Conservation (phyloP, 257 asterid species). For the Lycium barbarum region DNA sequence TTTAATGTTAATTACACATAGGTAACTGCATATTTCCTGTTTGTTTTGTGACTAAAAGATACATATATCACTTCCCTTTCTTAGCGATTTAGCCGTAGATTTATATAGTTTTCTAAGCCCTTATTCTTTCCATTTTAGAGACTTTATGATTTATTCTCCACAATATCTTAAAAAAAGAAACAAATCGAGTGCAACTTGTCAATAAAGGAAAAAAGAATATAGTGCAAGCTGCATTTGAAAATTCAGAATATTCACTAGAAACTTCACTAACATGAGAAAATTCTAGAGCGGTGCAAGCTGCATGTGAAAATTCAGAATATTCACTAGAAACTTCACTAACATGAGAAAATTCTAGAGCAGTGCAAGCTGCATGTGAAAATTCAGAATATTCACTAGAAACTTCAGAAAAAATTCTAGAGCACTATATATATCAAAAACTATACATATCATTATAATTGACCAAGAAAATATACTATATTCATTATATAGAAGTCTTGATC, state of each 20-base stretch:
- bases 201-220: not conserved
- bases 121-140: not conserved
- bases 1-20: not conserved
- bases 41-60: not conserved
- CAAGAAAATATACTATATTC: no score
- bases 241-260: no score
- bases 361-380: not conserved
- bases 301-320: no score
- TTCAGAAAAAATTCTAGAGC: conserved; percentile 36
- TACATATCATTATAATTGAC: no score
- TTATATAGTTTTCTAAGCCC: not conserved
- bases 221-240: not conserved
- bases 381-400: conserved; percentile 35
- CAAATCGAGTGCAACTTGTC: not conserved
- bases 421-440: not conserved
- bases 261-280: no score
- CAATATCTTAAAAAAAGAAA: not conserved
- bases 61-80: not conserved
- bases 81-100: not conserved
- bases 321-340: no score
- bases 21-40: not conserved
- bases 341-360: not conserved
- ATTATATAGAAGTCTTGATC: not conserved
- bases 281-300: no score
- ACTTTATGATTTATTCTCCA: not conserved